Evolutionary conservation across 1,284 basidiomycete species (phyloP), one percentile per base, ranked within the genome.

Genomic region (Irpex sp.): DNA sequence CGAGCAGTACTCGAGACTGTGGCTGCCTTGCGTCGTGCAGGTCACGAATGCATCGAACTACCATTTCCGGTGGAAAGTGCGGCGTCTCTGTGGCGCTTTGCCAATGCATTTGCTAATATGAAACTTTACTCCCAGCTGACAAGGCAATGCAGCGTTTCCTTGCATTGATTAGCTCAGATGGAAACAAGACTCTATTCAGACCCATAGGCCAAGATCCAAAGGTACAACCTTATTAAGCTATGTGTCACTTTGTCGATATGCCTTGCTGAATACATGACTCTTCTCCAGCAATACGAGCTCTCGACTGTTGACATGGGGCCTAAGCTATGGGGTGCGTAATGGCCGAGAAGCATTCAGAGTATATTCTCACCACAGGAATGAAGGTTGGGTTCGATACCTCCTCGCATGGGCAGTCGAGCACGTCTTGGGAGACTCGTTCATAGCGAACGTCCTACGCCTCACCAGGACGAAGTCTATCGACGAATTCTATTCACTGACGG

Each of bases 1-100:
- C 81, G 95, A 39, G 94, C 93, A 0, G 88, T 97, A 9, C 71
- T 84, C n/a, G 88, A 93, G 72, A 85, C 89, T 4, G 84, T 94
- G 5, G 81, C 85, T 5, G 89, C 88, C 0, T 76, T 97, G 55
- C 75, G 79, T 39, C 78, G 79, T 64, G 79, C 82, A 58, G 94
- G 92, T 13, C 93, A 95, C 70, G 91, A 94, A 72, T 92, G 91
- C 64, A 74, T 93, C 46, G 86, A 89, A 72, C 83, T 93, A 73
- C 71, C 80, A 68, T 71, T 82, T 3, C 80, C 83, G 33, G 13
- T 35, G 9, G 72, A 79, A 59, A 76, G 88, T 84, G 67, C 68
- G 81, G 70, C 19, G 39, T 60, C 5, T 57, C 19, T 37, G 9
- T 26, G 26, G 26, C 21, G 37, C 26, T 21, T 39, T 50, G 49